Evolutionary conservation across 2,329 filamentous ascomycete species (phyloP).

Genomic region (Colletotrichum godetiae): DNA sequence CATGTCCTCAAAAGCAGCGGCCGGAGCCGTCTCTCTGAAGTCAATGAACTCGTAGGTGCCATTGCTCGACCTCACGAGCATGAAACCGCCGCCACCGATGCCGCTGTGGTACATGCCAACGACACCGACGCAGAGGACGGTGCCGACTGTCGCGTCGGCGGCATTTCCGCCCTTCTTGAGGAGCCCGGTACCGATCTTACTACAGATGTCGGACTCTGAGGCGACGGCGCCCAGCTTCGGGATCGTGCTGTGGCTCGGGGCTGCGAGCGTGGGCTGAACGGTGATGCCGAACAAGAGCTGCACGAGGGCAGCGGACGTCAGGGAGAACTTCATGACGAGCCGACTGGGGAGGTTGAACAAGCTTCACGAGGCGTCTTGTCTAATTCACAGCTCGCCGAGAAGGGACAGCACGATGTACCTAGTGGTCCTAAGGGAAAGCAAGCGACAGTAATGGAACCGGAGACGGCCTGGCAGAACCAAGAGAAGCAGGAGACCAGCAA

Average conservation of each 20-base stretch:
- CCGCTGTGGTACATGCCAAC: slow-evolving; percentile 76
- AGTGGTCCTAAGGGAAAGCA: not conserved
- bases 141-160: slow-evolving; percentile 73
- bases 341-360: not conserved
- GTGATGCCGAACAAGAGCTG: slow-evolving; percentile 29
- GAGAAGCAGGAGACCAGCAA: not conserved
- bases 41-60: slow-evolving; percentile 84
- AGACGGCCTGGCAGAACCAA: not conserved
- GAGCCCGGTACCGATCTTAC: slow-evolving; percentile 67
- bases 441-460: not conserved
- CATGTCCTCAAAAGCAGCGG: slow-evolving; percentile 84
- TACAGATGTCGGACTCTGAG: slow-evolving; percentile 70
- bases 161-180: slow-evolving; percentile 72
- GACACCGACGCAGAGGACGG: slow-evolving; percentile 72
- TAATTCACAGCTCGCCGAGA: not conserved
- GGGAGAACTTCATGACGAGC: slow-evolving; percentile 27
- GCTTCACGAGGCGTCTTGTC: not conserved
- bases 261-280: slow-evolving; percentile 20
- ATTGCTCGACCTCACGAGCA: slow-evolving; percentile 74
- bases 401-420: not conserved
- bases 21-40: slow-evolving; percentile 86
- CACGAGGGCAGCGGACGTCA: slow-evolving; percentile 24
- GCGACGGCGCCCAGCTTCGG: slow-evolving; percentile 66
- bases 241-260: not conserved
- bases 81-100: slow-evolving; percentile 83